Percentiles rank a stretch among this genome's conserved stretches.
Evolutionary conservation across 805 yeast genomes (phyloP).

Genomic region (Yarrowia hollandica): DNA sequence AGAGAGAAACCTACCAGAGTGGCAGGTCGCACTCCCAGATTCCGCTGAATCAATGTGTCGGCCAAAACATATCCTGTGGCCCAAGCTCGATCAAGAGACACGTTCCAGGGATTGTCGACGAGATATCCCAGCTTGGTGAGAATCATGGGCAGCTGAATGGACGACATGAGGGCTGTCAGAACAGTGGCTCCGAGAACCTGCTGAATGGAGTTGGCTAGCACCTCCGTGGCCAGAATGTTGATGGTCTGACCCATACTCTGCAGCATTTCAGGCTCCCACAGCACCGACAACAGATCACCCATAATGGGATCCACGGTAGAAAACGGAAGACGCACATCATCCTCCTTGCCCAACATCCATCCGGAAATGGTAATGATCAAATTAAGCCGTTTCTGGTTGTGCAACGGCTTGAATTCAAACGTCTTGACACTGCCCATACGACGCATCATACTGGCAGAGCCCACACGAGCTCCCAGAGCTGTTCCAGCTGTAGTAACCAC

Average conservation of each 20-base stretch:
- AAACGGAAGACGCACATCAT: slow-evolving; percentile 94
- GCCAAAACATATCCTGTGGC: slow-evolving; percentile 89
- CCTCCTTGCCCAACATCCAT: slow-evolving; percentile 94
- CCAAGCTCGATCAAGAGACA: slow-evolving; percentile 96
- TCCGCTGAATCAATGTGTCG: slow-evolving; percentile 82
- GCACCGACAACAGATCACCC: slow-evolving; percentile 90
- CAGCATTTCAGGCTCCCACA: slow-evolving; percentile 99
- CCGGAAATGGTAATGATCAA: slow-evolving; percentile 89
- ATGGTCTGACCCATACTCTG: slow-evolving; percentile 96
- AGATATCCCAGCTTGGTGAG: slow-evolving; percentile 84
- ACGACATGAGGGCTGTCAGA: slow-evolving; percentile 85
- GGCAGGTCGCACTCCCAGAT: slow-evolving; percentile 88
- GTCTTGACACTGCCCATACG: slow-evolving; percentile 91
- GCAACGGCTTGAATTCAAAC: slow-evolving; percentile 90
- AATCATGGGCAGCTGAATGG: slow-evolving; percentile 89
- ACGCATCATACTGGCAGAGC: slow-evolving; percentile 77
- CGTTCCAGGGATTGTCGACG: slow-evolving; percentile 97
- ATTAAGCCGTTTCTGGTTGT: slow-evolving; percentile 85
- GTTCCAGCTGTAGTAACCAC: slow-evolving; percentile 90
- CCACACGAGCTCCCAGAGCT: slow-evolving; percentile 86
- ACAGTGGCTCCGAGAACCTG: slow-evolving; percentile 92
- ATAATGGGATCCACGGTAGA: slow-evolving; percentile 96
- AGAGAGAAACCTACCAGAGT: slow-evolving; percentile 91
- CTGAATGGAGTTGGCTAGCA: slow-evolving; percentile 87
- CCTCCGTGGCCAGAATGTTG: slow-evolving; percentile 88